Conservation (phyloP, 352 stramenopile genomes). For the Globisporangium okanoganense region DNA sequence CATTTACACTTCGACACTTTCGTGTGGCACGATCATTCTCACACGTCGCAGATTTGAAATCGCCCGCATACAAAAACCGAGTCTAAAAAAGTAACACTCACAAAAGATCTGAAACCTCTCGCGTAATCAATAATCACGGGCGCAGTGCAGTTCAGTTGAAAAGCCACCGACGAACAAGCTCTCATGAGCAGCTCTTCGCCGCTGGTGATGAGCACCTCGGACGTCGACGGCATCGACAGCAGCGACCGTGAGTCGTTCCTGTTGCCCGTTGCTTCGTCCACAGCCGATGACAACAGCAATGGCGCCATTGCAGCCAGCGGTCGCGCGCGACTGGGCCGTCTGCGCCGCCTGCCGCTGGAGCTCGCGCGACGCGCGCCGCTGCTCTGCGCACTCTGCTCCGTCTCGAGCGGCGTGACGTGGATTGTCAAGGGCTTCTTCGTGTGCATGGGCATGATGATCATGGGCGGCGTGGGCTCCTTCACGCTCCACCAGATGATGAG, state of each 20-base stretch:
- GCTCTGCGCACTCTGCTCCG: constrained; percentile 14
- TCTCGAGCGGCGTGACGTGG: constrained; percentile 26
- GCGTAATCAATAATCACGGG: background rate
- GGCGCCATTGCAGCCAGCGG: background rate
- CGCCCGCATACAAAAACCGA: background rate
- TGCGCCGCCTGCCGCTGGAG: constrained; percentile 10
- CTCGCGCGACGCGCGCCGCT: constrained; percentile 3
- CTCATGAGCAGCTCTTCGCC: constrained; percentile 2
- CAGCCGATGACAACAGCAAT: background rate
- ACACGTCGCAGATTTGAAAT: background rate
- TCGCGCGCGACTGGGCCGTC: background rate
- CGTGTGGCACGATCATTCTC: background rate
- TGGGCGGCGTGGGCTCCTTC: constrained; percentile 60
- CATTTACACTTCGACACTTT: background rate
- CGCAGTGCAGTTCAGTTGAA: background rate
- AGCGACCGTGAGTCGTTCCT: constrained; percentile 9
- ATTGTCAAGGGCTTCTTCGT: constrained; percentile 41
- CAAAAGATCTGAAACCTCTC: background rate
- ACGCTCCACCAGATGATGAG: constrained; percentile 75
- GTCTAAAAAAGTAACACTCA: background rate
- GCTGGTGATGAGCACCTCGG: background rate
- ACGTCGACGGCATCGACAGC: background rate
- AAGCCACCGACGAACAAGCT: background rate
- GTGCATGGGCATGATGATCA: constrained; percentile 49
- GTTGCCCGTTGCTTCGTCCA: background rate